Evolutionary conservation across 139 green algal genomes (phyloP), one percentile per base, ranked within the genome.

Genomic region (Asterochloris erici): DNA sequence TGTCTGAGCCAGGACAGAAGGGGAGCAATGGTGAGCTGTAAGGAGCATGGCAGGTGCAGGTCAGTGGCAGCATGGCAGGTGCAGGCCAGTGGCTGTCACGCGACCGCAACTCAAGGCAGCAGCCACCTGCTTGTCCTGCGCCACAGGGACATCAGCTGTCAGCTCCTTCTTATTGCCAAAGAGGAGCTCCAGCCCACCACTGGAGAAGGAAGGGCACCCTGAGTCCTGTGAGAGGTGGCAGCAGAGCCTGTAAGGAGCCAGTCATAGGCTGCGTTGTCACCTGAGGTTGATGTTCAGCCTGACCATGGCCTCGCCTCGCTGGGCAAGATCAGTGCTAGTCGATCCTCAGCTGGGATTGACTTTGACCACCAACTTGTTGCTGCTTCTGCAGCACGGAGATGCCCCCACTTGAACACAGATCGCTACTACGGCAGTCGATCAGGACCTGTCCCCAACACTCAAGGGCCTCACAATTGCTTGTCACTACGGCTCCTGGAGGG

Each of bases 181-280:
- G 21, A 97, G 82, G 23, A 95, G 87, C 79, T 97, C 94, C 74
- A 97, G 83, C 12, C 94, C 94, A 14, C 94, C 94, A 84, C 94
- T 93, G 81, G 76, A 80, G 29, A 21, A 71, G 19, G 66, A 21
- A 71, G 6, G 66, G 76, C 14, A 80, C 21, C 17, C 2, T 70
- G 14, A 9, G 21, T 9, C 10, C 21, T 16, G 47, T 29, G n/a
- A 62, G 24, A 12, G n/a, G 12, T 47, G n/a, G 21, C 71, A n/a
- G n/a, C n/a, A 21, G 24, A 19, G 9, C 1, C 24, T 13, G 23
- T 6, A 76, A 0, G 21, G 26, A 60, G 23, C 23, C 54, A 24
- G 4, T 14, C 17, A 60, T 17, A 1, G 71, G 47, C 21, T 27
- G 12, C 6, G 0, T 60, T 27, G 12, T 16, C 28, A 77, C 63